Base-by-base conservation (phyloP, 345 rosid genomes). In the Gossypium anomalum region DNA sequence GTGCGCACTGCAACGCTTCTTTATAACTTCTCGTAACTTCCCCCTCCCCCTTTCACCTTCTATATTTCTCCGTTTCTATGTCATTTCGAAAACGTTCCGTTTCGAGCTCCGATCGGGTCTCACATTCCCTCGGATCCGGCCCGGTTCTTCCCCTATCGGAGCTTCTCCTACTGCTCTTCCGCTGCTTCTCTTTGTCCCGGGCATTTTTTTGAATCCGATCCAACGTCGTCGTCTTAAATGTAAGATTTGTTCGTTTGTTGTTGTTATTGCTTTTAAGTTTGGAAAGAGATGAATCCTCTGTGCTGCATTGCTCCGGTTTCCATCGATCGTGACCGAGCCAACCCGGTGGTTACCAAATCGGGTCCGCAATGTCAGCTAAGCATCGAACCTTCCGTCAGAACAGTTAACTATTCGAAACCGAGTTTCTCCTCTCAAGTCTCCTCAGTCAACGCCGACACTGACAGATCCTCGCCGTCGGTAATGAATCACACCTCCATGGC, bases 251-350 rank as follows among this genome's bases (percentile, higher is more conserved):
- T 53, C n/a, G 71, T 51, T 64, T 25, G 27, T 62, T 74, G 53
- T 20, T 53, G 12, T 48, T 15, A 9, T 20, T 56, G 13, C 5
- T 25, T 60, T 25, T 7, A 14, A 27, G 44, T 38, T 44, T 53
- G n/a, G 17, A 34, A 70, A 70, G 56, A 38, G 67, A 91, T 93
- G 98, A 95, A 95, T 85, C 99, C 99, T 62, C 90, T 95, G 62
- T 95, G 99, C 90, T 95, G 99, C 98, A 95, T 95, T 95, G 98
- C 99, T 84, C 99, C 98, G 55, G 97, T 95, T 59, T 93, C 98
- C 67, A 81, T 93, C 85, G 97, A 93, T 80, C 93, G 89, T 76
- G 99, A 93, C 83, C 92, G 90, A 19, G 71, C 83, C 27, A 86
- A 85, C 65, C 90, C 96, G 0, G 91, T 81, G 9, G 92, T 76